Evolutionary conservation across 768 basidiomycete genomes (phyloP), one percentile per base, ranked within the genome.

Genomic region (Megacollybia marginata): DNA sequence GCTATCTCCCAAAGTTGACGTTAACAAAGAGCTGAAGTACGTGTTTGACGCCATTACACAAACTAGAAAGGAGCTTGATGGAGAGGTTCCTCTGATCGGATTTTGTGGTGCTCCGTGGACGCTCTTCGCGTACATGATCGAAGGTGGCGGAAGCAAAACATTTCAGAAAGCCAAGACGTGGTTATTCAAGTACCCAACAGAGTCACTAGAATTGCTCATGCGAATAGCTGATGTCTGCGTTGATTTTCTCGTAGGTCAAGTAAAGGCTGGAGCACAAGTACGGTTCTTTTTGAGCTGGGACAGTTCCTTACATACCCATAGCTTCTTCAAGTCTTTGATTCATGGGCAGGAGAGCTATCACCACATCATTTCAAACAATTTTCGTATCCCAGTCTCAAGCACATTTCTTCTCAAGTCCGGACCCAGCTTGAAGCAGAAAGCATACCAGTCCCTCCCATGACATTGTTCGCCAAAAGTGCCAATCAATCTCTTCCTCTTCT

Each of bases 41-140:
- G 88, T 98, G 28, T 98, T 89, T 64, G 80, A 89, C 44, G 96
- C 96, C 20, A 83, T 99, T 66, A 92, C 86, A 10, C 64, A 81
- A 58, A 93, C 94, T 8, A 79, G 96, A 51, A 76, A 78, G 46
- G 85, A 75, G 45, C 74, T 98, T 48, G 75, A 81, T 1, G 96
- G 95, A 18, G 79, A 89, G 62, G 93, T 98, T 12, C 95, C 96
- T 11, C 73, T 99, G 50, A 96, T 99, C 58, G 96, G 96, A 10
- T 99, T 99, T 69, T 91, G 83, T 61, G 96, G 95, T 36, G 93
- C 92, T 0, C 96, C 96, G 1, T 98, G 96, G 96, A 99, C 96
- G 4, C 78, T 98, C 47, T 93, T 99, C 70, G 82, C 85, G 18
- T 99, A 98, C 65, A 99, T 99, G 96, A 79, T 96, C 59, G 96